Base-by-base conservation (phyloP, 148 eudicot species). In the Selenicereus undatus region DNA sequence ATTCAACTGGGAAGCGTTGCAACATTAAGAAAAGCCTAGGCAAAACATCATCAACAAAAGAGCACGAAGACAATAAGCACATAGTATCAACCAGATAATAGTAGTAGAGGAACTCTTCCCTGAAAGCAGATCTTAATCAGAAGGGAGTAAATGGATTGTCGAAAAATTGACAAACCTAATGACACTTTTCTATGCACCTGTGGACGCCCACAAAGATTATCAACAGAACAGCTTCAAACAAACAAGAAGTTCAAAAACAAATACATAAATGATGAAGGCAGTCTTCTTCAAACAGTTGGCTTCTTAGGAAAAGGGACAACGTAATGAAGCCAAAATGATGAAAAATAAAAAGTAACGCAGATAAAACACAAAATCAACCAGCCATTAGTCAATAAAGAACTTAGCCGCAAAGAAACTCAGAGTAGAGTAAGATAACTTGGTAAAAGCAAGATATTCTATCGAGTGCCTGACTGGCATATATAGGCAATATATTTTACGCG, bases 1-100 rank as follows among this genome's bases (percentile, higher is more conserved):
- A 96, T 87, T 92, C 99, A 69, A 96, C 98, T 36, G 99, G 99
- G 81, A 96, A 96, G 24, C 99, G 88, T 84, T 92, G 89, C 84
- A 96, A 86, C 98, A 96, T 96, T 56, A 93, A 82, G 90, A 93
- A 96, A 80, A 96, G 97, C 95, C 99, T 95, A 90, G 79, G 76
- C 76, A 65, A 52, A 64, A 80, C 36, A 77, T 16, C 78, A 73
- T 77, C 77, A 75, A 76, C 7, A 60, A 81, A 14, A 45, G 54
- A 69, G 79, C 27, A 22, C 27, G 11, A 22, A 76, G 22, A 74
- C 54, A 27, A 10, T 20, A 20, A 60, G 51, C 2, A 45, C 76
- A 80, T 5, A 20, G 51, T 52, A 48, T 48, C 13, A 48, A 48
- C 52, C 52, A 5, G 52, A 48, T 8, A 48, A 48, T 11, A 11